These are phyloP conservation scores for Millerozyma miso DNA, from an alignment of 805 yeast species.

Conservation along the genomic window DNA sequence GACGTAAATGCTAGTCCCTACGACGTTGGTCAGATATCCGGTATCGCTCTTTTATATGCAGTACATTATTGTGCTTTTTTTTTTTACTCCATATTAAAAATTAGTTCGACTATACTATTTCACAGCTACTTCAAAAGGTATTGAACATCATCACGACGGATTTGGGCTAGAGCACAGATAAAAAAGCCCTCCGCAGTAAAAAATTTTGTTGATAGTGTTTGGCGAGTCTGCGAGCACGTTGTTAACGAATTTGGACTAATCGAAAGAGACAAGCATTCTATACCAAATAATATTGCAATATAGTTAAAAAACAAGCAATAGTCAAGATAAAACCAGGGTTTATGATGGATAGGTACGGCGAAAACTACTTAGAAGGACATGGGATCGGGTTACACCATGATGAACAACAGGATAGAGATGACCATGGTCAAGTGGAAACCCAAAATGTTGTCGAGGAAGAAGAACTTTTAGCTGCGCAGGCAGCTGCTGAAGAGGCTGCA, in stretches of 20 bases:
- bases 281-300: not conserved
- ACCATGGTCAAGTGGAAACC: slow-evolving; percentile 7
- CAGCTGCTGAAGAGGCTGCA: slow-evolving; percentile 46
- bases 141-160: not conserved
- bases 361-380: slow-evolving; percentile 26
- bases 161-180: not conserved
- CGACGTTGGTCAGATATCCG: not conserved
- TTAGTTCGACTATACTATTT: not conserved
- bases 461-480: slow-evolving; percentile 41
- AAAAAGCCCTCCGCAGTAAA: no score
- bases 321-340: not conserved
- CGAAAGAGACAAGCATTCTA: not conserved
- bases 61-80: not conserved
- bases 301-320: not conserved
- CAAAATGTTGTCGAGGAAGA: slow-evolving; percentile 36
- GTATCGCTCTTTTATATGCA: not conserved
- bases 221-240: no score
- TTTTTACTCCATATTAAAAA: not conserved
- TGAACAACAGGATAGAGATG: slow-evolving; percentile 7
- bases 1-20: not conserved
- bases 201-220: no score
- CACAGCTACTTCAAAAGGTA: not conserved
- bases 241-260: no score
- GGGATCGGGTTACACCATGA: slow-evolving; percentile 18
- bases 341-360: slow-evolving; percentile 24